Evolutionary conservation across 2,329 filamentous ascomycete genomes (phyloP), one percentile per base, ranked within the genome.

Genomic region (Leptodontidium sp.): DNA sequence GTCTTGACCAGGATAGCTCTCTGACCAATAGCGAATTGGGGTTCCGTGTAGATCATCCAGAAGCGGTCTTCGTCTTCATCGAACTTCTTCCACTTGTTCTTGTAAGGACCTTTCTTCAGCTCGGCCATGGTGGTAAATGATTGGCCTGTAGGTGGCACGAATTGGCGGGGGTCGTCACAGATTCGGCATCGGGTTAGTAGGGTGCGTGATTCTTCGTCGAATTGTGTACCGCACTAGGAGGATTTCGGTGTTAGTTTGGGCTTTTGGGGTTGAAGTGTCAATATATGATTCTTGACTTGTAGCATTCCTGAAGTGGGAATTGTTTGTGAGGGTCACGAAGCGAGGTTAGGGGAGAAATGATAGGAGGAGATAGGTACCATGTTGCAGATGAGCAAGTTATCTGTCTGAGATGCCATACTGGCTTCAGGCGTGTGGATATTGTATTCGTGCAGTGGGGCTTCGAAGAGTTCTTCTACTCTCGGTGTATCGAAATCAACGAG

Each of bases 141-240:
- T 80, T 93, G 91, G 1, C 90, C 90, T 0, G 80, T 78, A 0
- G 84, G 82, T 0, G 90, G 90, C 0, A 92, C 88, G 75, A 86
- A 93, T 79, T 93, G 91, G 4, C 91, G 86, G 0, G 90, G 84
- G 77, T 93, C 91, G 78, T 93, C 90, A 80, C 91, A 94, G 71
- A 93, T 91, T 68, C 86, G 85, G 80, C 91, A 93, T 4, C 82
- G 85, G 65, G 80, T 83, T 53, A 88, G 80, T 35, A 82, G 75
- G 14, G 79, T 70, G 50, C 81, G 80, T 70, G 88, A 83, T 0
- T 84, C 77, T 1, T 82, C 81, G 55, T 88, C 87, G 78, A 85
- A 93, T 75, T 93, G 91, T 0, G 90, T 92, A 26, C 90, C 91
- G 77, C 91, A 93, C 5, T 91, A 93, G 82, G 47, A 90, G 84